Conservation (phyloP, 2,329 filamentous ascomycete genomes). For the Cladosporium velox region DNA sequence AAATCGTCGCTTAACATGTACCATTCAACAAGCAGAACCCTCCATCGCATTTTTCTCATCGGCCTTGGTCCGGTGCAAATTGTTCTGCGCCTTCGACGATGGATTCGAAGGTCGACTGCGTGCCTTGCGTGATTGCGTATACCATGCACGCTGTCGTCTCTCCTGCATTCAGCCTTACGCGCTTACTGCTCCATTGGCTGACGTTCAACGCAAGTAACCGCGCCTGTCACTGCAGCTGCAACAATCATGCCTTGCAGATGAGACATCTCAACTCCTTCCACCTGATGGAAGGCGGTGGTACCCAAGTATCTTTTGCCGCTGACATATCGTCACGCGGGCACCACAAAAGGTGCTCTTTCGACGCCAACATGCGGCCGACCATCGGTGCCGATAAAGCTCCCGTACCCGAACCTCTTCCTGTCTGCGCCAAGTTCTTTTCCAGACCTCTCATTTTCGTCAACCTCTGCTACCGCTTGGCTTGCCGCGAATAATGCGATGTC, state of each 20-base stretch:
- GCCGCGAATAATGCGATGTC: conserved; percentile 52
- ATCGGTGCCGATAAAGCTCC: conserved; percentile 52
- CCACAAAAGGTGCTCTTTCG: conserved; percentile 48
- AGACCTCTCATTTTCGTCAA: conserved; percentile 21
- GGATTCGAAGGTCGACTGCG: background rate
- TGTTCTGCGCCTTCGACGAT: background rate
- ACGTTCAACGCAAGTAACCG: conserved; percentile 4
- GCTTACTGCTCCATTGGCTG: conserved; percentile 15
- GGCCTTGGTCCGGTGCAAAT: conserved; percentile 11
- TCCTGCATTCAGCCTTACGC: conserved; percentile 18
- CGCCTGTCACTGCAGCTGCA: background rate
- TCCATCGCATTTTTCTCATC: background rate
- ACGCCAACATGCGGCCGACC: conserved; percentile 54
- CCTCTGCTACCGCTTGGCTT: conserved; percentile 47
- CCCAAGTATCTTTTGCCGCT: conserved; percentile 10
- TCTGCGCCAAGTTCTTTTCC: background rate
- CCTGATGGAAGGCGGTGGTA: background rate
- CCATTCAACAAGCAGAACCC: background rate
- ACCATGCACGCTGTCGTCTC: conserved; percentile 6
- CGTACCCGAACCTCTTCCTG: conserved; percentile 48
- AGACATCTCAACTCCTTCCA: background rate
- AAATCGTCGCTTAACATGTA: conserved; percentile 1
- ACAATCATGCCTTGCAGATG: conserved; percentile 1
- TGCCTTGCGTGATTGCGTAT: conserved; percentile 11
- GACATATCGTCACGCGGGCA: background rate